Conservation (phyloP, 2,329 filamentous ascomycete genomes). For the Grosmannia penicillata region DNA sequence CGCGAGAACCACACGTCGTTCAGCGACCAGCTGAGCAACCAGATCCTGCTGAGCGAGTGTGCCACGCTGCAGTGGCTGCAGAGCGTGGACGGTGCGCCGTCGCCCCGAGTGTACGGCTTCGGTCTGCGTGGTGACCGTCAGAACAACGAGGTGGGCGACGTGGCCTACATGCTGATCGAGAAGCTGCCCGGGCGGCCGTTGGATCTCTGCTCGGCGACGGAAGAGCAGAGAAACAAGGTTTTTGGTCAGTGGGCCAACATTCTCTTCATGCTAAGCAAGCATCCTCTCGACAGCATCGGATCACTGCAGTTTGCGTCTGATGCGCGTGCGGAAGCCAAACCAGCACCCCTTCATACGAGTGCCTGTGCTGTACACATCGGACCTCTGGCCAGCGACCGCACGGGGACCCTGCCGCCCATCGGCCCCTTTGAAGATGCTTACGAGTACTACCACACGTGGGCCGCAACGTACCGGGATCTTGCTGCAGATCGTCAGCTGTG, state of each 20-base stretch:
- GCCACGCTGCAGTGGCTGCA: neutral
- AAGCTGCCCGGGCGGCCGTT: conserved; percentile 8
- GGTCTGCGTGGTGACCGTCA: neutral
- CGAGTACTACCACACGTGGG: neutral
- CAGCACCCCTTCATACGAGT: too few species aligned
- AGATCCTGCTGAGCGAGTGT: conserved; percentile 5
- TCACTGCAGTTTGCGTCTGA: neutral
- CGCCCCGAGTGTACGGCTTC: conserved; percentile 6
- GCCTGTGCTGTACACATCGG: too few species aligned
- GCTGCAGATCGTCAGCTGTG: conserved; percentile 1
- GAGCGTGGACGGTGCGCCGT: neutral
- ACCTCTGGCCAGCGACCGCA: conserved; percentile 1
- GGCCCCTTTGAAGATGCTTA: neutral
- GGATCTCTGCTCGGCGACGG: conserved; percentile 3
- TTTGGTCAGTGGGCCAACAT: conserved; percentile 3
- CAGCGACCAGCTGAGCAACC: conserved; percentile 1
- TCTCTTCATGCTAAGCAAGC: neutral
- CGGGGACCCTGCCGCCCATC: conserved; percentile 1
- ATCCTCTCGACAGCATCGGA: neutral
- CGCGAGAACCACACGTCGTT: conserved; percentile 6
- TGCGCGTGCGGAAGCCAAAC: neutral
- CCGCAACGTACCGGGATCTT: neutral
- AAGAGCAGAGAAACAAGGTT: neutral
- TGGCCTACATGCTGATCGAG: conserved; percentile 5
- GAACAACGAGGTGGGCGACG: neutral